Conservation (phyloP, 768 basidiomycete genomes). For the Boletus vermiculosoides region DNA sequence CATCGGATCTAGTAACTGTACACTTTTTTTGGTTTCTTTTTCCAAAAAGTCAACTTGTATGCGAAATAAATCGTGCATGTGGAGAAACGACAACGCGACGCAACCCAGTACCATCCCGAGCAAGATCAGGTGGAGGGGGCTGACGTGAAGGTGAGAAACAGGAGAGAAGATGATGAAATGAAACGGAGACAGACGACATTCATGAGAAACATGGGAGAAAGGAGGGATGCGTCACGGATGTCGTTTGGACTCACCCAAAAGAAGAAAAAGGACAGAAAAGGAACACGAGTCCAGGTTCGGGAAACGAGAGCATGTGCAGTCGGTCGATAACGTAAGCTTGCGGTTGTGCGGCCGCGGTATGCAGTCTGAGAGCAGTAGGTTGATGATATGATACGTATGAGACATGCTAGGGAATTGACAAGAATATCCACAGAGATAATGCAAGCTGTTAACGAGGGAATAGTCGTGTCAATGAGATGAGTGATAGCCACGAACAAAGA, state of each 20-base stretch:
- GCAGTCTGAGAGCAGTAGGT: slow-evolving; percentile 20
- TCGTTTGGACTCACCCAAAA: background rate
- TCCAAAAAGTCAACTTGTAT: background rate
- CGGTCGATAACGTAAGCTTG: background rate
- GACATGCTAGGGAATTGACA: slow-evolving; percentile 25
- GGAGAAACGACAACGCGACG: background rate
- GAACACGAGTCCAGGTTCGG: background rate
- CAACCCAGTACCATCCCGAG: background rate
- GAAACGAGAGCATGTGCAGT: background rate
- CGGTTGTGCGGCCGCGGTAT: background rate
- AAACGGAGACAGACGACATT: background rate
- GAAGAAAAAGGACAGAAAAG: background rate
- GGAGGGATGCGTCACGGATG: background rate
- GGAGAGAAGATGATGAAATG: background rate
- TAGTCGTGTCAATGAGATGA: background rate
- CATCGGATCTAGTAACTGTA: background rate
- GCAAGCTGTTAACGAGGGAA: slow-evolving; percentile 16
- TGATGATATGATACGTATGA: slow-evolving; percentile 30
- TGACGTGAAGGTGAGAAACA: too few species aligned
- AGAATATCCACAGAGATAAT: slow-evolving; percentile 34
- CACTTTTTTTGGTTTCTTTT: background rate
- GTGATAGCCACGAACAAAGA: background rate
- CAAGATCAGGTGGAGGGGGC: background rate
- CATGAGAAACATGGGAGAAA: background rate
- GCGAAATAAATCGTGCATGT: background rate